Evolutionary conservation across 495 filamentous ascomycete genomes (phyloP).

Genomic region (Aspergillus coremiiformis): DNA sequence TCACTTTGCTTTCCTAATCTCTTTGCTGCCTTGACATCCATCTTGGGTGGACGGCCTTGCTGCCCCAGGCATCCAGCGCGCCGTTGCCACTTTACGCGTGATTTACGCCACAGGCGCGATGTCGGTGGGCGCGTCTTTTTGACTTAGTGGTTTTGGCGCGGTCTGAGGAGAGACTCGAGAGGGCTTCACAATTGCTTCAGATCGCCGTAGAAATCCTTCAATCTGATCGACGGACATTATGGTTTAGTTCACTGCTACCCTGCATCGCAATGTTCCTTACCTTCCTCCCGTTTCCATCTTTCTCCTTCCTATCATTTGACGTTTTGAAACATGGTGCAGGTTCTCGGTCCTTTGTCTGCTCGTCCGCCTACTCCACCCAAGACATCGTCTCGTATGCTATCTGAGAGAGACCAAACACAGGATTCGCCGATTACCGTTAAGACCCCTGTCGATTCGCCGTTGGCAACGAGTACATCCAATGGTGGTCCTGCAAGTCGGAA

Average conservation of each 20-base stretch:
- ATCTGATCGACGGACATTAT: conserved; percentile 12
- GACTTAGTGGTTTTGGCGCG: conserved; percentile 17
- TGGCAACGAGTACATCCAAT: conserved; percentile 33
- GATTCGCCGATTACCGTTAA: conserved; percentile 31
- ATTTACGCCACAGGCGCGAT: conserved; percentile 28
- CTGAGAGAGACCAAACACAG: conserved; percentile 21
- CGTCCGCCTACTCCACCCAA: conserved; percentile 57
- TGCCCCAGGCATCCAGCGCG: conserved; percentile 24
- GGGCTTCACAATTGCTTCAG: conserved; percentile 8
- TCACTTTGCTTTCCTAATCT: neutral
- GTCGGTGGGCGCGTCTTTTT: conserved; percentile 21
- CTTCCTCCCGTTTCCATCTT: conserved; percentile 9
- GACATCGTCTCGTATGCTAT: conserved; percentile 42
- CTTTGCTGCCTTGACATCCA: neutral
- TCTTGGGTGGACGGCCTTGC: conserved; percentile 6
- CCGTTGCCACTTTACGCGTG: conserved; percentile 37
- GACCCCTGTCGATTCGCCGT: conserved; percentile 45
- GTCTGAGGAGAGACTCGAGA: conserved; percentile 8
- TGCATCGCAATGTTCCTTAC: conserved; percentile 28
- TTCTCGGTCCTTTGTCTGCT: conserved; percentile 42
- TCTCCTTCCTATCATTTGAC: conserved; percentile 11
- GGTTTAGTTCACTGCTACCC: conserved; percentile 17
- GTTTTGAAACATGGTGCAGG: conserved; percentile 44
- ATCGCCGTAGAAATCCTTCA: neutral
- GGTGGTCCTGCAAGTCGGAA: conserved; percentile 31